Evolutionary conservation across 2,329 filamentous ascomycete genomes (phyloP).

Genomic region (Colletotrichum spaethianum): DNA sequence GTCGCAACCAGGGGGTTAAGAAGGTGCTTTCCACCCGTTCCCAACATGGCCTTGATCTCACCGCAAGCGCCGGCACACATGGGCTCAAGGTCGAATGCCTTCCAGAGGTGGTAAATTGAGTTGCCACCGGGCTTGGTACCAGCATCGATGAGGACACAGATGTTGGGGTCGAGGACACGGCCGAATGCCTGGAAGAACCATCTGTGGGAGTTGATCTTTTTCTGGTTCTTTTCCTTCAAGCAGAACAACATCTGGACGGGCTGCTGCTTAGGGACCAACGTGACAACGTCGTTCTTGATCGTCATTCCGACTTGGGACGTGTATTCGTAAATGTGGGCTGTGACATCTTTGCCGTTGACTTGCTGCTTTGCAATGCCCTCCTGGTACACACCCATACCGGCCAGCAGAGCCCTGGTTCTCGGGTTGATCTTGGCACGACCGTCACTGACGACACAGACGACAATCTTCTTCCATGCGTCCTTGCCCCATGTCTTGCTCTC

Average conservation of each 20-base stretch:
- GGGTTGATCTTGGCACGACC: slow-evolving; percentile 97
- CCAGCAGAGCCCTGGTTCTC: slow-evolving; percentile 88
- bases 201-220: slow-evolving; percentile 99
- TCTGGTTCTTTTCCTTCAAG: slow-evolving; percentile 99
- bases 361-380: slow-evolving; percentile 99
- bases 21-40: slow-evolving; percentile 85
- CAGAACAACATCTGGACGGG: slow-evolving; percentile 98
- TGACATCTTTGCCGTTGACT: slow-evolving; percentile 96
- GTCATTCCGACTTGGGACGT: slow-evolving; percentile 89
- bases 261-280: slow-evolving; percentile 86
- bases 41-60: slow-evolving; percentile 99
- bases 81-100: slow-evolving; percentile 96
- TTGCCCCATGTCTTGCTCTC: slow-evolving; percentile 99
- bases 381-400: slow-evolving; percentile 96
- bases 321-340: slow-evolving; percentile 97
- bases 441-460: slow-evolving; percentile 97
- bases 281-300: slow-evolving; percentile 91
- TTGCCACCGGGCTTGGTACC: slow-evolving; percentile 94
- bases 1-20: slow-evolving; percentile 94
- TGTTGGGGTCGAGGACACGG: slow-evolving; percentile 91
- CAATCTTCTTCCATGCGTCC: slow-evolving; percentile 99
- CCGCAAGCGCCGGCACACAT: slow-evolving; percentile 98
- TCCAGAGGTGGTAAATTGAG: slow-evolving; percentile 98
- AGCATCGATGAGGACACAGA: slow-evolving; percentile 95
- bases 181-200: slow-evolving; percentile 99